These are phyloP conservation scores for Rhizopogon rudus DNA, from an alignment of 768 basidiomycete genomes.

Conservation along the genomic window DNA sequence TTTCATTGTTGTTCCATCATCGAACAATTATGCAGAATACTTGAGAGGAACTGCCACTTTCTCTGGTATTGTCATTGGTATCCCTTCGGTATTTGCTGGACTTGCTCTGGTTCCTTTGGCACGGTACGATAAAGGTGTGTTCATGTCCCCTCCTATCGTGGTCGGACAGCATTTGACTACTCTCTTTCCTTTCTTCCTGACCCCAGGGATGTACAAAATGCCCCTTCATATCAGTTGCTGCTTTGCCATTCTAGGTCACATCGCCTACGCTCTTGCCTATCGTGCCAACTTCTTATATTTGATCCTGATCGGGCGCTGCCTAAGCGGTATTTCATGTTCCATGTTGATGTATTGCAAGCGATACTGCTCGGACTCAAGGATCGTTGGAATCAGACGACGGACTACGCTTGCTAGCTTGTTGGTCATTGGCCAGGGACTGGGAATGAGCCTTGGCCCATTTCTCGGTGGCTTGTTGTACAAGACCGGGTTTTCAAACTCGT, in stretches of 20 bases:
- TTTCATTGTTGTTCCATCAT: slow-evolving; percentile 66
- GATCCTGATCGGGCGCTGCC: slow-evolving; percentile 66
- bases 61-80: slow-evolving; percentile 61
- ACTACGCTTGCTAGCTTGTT: slow-evolving; percentile 60
- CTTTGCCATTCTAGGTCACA: slow-evolving; percentile 47
- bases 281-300: slow-evolving; percentile 56
- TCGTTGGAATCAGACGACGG: slow-evolving; percentile 58
- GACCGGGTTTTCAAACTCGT: slow-evolving; percentile 46
- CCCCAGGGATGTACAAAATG: slow-evolving; percentile 46
- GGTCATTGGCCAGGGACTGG: slow-evolving; percentile 57
- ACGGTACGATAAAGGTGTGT: slow-evolving; percentile 49
- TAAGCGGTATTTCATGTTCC: slow-evolving; percentile 55
- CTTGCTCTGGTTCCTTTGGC: slow-evolving; percentile 52
- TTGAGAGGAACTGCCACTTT: slow-evolving; percentile 68
- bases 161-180: neutral
- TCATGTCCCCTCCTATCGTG: neutral
- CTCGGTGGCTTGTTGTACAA: slow-evolving; percentile 58
- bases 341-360: slow-evolving; percentile 66
- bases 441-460: slow-evolving; percentile 62
- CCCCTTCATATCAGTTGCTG: slow-evolving; percentile 54
- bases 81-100: slow-evolving; percentile 60
- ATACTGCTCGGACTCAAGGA: slow-evolving; percentile 62
- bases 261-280: slow-evolving; percentile 61
- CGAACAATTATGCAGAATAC: slow-evolving; percentile 55
- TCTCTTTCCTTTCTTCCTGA: neutral